phyloP scores from a whole-genome alignment of 345 rosid genomes.

The Corchorus capsularis region DNA sequence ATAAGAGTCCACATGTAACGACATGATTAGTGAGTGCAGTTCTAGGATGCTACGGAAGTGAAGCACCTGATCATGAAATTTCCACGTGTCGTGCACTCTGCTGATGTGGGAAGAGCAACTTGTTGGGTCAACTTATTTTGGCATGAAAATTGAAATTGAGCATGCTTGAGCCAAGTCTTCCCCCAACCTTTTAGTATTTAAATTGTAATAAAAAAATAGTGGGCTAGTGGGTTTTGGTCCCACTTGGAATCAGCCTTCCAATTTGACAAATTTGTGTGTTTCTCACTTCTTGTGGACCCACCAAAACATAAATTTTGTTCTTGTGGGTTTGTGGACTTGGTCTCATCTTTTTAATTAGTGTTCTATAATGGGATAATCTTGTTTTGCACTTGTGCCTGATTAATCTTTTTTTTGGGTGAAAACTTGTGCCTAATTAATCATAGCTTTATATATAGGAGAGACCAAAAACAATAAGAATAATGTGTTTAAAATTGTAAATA shows the following conservation, averaged over 20 bases:
- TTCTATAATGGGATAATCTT: neutral
- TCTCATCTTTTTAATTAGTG: neutral
- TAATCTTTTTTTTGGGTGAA: no score
- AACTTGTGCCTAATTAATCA: no score
- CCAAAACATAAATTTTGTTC: neutral
- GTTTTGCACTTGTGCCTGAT: no score
- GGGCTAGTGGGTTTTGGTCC: neutral
- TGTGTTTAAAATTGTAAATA: no score
- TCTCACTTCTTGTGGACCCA: constrained; percentile 13
- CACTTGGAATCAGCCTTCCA: constrained; percentile 6
- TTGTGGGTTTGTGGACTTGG: neutral
- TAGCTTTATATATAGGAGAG: no score
- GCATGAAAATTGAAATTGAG: neutral
- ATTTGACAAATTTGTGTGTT: constrained; percentile 3
- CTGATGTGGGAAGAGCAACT: neutral
- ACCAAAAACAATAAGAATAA: no score
- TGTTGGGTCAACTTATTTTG: constrained; percentile 3
- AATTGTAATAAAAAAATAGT: neutral
- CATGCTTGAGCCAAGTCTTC: neutral
- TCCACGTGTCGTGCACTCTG: constrained; percentile 4
- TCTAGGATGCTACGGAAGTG: neutral
- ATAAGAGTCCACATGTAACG: neutral
- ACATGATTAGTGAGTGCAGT: neutral
- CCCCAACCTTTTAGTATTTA: neutral
- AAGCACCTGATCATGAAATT: neutral